A percentile compares a stretch with the other conserved stretches of the same genome.
Conservation (phyloP, 2,329 filamentous ascomycete species). For the Nemania abortiva region DNA sequence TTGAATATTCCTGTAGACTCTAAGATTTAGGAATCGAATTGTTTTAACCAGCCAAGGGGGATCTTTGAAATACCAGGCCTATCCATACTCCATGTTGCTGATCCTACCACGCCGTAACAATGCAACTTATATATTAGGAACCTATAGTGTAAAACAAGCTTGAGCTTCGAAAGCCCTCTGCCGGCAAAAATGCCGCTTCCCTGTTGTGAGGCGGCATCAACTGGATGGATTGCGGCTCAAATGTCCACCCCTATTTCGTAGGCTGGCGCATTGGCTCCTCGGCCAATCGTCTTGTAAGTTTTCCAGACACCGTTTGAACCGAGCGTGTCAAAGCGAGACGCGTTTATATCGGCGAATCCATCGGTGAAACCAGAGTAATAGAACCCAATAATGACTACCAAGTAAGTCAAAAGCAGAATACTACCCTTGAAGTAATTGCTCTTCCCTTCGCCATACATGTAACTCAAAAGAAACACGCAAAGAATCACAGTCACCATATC, state of each 20-base stretch:
- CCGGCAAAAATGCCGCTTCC: not conserved
- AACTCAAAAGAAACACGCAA: constrained; percentile 94
- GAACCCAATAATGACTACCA: constrained; percentile 92
- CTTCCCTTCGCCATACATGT: constrained; percentile 98
- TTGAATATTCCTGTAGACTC: constrained; percentile 13
- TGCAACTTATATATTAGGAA: constrained; percentile 34
- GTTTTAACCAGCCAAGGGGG: constrained; percentile 27
- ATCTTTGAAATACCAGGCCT: constrained; percentile 24
- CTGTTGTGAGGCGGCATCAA: constrained; percentile 3
- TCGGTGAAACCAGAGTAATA: constrained; percentile 78
- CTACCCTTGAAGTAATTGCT: constrained; percentile 99
- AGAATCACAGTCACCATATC: constrained; percentile 98
- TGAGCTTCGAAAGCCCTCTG: not conserved
- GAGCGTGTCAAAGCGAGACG: constrained; percentile 67
- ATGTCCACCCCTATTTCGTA: constrained; percentile 48
- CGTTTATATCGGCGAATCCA: constrained; percentile 56
- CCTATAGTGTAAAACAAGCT: constrained; percentile 24
- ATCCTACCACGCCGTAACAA: constrained; percentile 35
- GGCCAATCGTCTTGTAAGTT: constrained; percentile 67
- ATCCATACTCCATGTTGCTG: constrained; percentile 31
- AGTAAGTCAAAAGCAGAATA: constrained; percentile 90
- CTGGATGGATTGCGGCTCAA: constrained; percentile 15
- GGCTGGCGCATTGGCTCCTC: constrained; percentile 56
- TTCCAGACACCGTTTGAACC: constrained; percentile 63
- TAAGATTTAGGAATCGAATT: constrained; percentile 13